phyloP scores from a whole-genome alignment of 495 filamentous ascomycete species.

The Xeromyces bisporus region DNA sequence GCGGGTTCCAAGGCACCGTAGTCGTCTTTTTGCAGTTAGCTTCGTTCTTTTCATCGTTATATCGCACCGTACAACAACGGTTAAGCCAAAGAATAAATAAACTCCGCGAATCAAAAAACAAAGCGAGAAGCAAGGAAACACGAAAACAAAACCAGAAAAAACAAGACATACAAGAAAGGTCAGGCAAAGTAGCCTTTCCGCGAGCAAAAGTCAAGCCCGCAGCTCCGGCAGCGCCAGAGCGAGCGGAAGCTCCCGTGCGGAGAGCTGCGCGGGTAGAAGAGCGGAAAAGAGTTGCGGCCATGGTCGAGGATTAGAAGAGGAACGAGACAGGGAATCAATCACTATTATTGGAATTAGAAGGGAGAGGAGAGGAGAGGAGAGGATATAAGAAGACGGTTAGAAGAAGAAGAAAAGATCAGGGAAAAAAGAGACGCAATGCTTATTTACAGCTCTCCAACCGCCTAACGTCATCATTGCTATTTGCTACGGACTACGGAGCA shows the following conservation, averaged over 20 bases:
- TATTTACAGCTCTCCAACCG: too few species aligned
- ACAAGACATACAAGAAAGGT: conserved; percentile 63
- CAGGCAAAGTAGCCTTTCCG: conserved; percentile 83
- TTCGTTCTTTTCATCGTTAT: neutral
- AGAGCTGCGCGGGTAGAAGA: conserved; percentile 36
- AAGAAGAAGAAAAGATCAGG: conserved; percentile 1
- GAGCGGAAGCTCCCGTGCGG: conserved; percentile 33
- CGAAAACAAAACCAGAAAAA: neutral
- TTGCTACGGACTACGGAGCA: too few species aligned
- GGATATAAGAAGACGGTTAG: conserved; percentile 4
- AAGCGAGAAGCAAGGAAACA: too few species aligned
- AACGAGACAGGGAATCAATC: neutral
- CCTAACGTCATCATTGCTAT: too few species aligned
- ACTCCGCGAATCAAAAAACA: too few species aligned
- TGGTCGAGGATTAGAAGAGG: conserved; percentile 13
- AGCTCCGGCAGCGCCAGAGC: conserved; percentile 34
- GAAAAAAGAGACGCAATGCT: conserved; percentile 1
- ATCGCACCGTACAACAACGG: neutral
- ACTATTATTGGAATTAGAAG: conserved; percentile 1
- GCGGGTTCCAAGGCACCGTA: conserved; percentile 85
- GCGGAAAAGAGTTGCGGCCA: conserved; percentile 40
- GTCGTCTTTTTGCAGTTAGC: conserved; percentile 38
- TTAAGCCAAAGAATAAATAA: conserved; percentile 1
- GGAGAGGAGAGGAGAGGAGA: conserved; percentile 3
- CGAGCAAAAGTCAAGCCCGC: conserved; percentile 58